Evolutionary conservation across 331 rosid genomes (phyloP), one percentile per base, ranked within the genome.

Genomic region (Rhamnella rubrinervis): DNA sequence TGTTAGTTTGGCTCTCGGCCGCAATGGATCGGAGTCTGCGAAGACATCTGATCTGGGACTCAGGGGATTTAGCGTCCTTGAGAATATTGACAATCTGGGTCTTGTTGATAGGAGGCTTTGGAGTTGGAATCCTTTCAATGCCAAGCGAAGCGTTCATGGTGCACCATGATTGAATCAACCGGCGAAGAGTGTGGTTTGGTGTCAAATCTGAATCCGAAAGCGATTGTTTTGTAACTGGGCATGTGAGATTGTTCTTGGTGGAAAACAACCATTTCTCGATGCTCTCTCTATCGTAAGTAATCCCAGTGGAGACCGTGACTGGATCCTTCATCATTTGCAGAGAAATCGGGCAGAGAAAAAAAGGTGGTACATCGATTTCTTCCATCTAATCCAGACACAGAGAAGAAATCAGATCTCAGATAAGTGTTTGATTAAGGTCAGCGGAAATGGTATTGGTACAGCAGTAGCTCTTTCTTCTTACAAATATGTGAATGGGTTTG

Each of bases 111-210:
- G 95, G 98, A 0, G 91, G 90, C 57, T 87, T 93, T 0, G 98
- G 98, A 1, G 98, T 88, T 21, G 98, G 96, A 40, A 93, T 88
- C 21, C 92, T 71, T 20, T 93, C 73, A 47, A 92, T 26, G 16
- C 96, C 96, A n/a, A 77, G 71, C 1, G 97, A 85, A 9, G 97
- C 85, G 71, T 93, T 90, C 38, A 90, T 16, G 18, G 85, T 88
- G 69, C 98, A 93, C 98, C 98, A 93, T 1, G 96, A 80, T 65
- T 91, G 98, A 31, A 87, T 84, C 61, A 93, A 49, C 7, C 98
- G 85, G 51, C 98, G 89, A 56, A 93, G 91, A 26, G 96, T 93
- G 75, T 88, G 97, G 65, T 93, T 93, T 4, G 98, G 98, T 4
- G 92, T 90, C 3, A 91, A 80, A 31, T 84, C 91, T 7, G 80